A percentile compares a stretch with the other conserved stretches of the same genome.
These are phyloP conservation scores for Kregervanrija pseudodelftensis DNA, from an alignment of 805 yeast species.

Conservation along the genomic window DNA sequence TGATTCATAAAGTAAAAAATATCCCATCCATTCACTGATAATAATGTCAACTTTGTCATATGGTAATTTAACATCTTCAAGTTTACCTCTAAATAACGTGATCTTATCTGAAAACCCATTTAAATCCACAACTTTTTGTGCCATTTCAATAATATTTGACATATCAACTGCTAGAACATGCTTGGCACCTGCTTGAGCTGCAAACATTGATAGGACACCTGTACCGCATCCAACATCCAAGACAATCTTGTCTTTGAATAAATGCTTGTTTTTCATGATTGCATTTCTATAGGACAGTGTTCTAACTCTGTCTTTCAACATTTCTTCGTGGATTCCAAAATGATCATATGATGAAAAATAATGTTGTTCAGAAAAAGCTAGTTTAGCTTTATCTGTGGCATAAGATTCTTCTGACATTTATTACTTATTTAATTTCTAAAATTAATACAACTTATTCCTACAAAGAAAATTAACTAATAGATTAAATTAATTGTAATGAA, in stretches of 20 bases:
- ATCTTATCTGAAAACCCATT: constrained; percentile 84
- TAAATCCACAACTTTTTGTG: constrained; percentile 74
- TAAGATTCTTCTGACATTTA: constrained; percentile 24
- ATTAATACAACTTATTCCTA: too few relatives aligned
- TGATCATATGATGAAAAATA: constrained; percentile 95
- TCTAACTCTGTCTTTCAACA: constrained; percentile 93
- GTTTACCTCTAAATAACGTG: constrained; percentile 82
- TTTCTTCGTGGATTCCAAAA: constrained; percentile 96
- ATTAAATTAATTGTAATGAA: too few relatives aligned
- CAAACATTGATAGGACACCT: constrained; percentile 96
- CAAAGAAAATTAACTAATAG: too few relatives aligned
- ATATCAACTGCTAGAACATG: constrained; percentile 97
- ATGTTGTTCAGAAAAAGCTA: constrained; percentile 79
- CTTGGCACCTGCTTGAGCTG: constrained; percentile 97
- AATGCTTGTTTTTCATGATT: constrained; percentile 78
- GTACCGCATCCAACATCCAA: constrained; percentile 99
- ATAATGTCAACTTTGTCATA: constrained; percentile 88
- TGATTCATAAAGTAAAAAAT: constrained; percentile 89
- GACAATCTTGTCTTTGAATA: constrained; percentile 89
- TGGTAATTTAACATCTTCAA: constrained; percentile 88
- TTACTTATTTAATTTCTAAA: not conserved
- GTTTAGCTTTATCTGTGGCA: constrained; percentile 60
- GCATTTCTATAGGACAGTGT: constrained; percentile 90
- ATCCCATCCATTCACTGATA: constrained; percentile 99
- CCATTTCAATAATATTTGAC: constrained; percentile 95